phyloP scores from a whole-genome alignment of 352 stramenopile species.

The Pythium aristosporum region DNA sequence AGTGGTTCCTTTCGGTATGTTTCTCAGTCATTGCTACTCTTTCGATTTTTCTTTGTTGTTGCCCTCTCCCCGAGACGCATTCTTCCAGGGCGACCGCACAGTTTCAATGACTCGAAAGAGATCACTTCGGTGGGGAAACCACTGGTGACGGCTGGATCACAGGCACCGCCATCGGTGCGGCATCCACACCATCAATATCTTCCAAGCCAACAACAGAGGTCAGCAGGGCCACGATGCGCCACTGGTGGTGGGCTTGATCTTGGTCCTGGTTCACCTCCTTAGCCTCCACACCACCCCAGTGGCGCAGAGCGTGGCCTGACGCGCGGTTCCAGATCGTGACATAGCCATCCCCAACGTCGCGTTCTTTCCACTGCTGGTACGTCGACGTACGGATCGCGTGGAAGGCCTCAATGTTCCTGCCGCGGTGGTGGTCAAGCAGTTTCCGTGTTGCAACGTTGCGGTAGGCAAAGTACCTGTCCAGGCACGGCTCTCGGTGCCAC shows the following conservation, averaged over 20 bases:
- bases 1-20: too few species aligned
- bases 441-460: not conserved
- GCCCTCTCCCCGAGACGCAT: too few species aligned
- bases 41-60: too few species aligned
- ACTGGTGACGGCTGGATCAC: not conserved
- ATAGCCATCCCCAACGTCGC: not conserved
- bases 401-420: not conserved
- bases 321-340: not conserved
- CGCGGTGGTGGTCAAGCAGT: conserved; percentile 1
- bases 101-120: too few species aligned
- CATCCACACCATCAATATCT: not conserved
- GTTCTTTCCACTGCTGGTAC: not conserved
- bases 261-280: not conserved
- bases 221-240: not conserved
- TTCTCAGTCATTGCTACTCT: too few species aligned
- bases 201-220: too few species aligned
- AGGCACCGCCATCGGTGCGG: not conserved
- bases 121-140: too few species aligned
- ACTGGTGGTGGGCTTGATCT: not conserved
- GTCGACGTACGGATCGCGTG: not conserved
- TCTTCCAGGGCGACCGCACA: too few species aligned
- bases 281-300: not conserved
- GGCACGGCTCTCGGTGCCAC: not conserved
- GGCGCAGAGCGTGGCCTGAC: not conserved
- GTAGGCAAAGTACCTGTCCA: not conserved